Evolutionary conservation across 2,329 filamentous ascomycete genomes (phyloP), one percentile per base, ranked within the genome.

Genomic region (Diaporthe humulicola): DNA sequence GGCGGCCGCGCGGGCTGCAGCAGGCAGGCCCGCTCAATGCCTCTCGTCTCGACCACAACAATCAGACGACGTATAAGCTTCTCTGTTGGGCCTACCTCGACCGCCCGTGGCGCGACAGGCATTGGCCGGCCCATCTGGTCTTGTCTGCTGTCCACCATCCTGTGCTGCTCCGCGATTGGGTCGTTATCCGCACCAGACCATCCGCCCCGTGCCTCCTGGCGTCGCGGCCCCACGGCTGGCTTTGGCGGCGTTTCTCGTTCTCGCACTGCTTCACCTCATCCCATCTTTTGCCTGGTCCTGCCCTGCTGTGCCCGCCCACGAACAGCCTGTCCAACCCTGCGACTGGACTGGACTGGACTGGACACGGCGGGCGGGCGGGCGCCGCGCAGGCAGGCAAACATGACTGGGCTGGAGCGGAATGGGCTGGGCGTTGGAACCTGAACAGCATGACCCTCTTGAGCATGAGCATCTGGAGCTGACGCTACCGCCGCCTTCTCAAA

Each of bases 11-110:
- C 45, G 30, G 22, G 64, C 12, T 52, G 64, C 45, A 52, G 45
- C 48, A n/a, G 15, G 25, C 17, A 30, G 45, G 30, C 61, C 10
- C 45, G 48, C 64, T 22, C 30, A 54, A 69, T 22, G 22, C 48
- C 48, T 50, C 48, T 54, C 48, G 64, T 69, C 64, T 54, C 64
- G 64, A 69, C 33, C 64, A 54, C 33, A 14, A 38, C 14, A 19
- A 54, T 69, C 64, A n/a, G 64, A 69, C 64, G 64, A 22, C 30
- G 64, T 69, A 40, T 30, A 69, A 69, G 64, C 64, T 69, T 69
- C 64, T 69, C 8, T 40, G 22, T 25, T 54, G 64, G 64, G 45
- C 40, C 64, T 69, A 28, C 40, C 45, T 22, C 48, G 64, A 28
- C 64, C 8, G 33, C 36, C n/a, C n/a, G 25, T 4, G 33, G 33